Conservation (phyloP, 495 filamentous ascomycete genomes). For the Lepraria neglecta region DNA sequence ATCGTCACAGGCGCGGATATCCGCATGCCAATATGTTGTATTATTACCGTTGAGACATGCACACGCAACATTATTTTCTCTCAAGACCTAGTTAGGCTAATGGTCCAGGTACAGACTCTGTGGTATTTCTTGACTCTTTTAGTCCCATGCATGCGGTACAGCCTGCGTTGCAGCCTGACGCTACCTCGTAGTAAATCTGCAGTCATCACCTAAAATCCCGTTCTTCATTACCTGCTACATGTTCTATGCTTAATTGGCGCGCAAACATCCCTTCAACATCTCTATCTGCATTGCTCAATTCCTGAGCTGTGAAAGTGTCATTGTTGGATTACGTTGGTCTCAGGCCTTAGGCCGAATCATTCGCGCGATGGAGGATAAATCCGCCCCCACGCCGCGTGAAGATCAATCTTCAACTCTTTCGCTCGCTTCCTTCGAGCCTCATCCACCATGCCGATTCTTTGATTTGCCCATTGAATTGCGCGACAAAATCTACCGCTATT, state of each 20-base stretch:
- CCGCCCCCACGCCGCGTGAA: background rate
- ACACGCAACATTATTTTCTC: too few species aligned
- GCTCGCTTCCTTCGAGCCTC: background rate
- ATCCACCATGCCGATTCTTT: background rate
- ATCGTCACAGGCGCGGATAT: too few species aligned
- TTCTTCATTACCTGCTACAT: background rate
- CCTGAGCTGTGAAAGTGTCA: background rate
- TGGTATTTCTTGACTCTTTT: too few species aligned
- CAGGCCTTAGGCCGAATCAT: too few species aligned
- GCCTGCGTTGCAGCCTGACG: background rate
- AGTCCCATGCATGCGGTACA: background rate
- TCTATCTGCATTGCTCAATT: background rate
- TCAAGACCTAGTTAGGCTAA: too few species aligned
- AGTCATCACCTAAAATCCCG: background rate
- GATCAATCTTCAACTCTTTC: background rate
- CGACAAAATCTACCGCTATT: constrained; percentile 7
- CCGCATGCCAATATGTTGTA: too few species aligned
- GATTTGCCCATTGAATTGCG: constrained; percentile 6
- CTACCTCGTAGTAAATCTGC: background rate
- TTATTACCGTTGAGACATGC: too few species aligned
- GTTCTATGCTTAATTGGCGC: background rate
- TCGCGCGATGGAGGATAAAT: background rate
- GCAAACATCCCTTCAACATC: background rate
- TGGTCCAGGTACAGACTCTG: too few species aligned
- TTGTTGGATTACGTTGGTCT: background rate